Percentiles rank a stretch among this genome's conserved stretches.
These are phyloP conservation scores for Eucalyptus rudis DNA, from an alignment of 345 rosid genomes.

Conservation along the genomic window DNA sequence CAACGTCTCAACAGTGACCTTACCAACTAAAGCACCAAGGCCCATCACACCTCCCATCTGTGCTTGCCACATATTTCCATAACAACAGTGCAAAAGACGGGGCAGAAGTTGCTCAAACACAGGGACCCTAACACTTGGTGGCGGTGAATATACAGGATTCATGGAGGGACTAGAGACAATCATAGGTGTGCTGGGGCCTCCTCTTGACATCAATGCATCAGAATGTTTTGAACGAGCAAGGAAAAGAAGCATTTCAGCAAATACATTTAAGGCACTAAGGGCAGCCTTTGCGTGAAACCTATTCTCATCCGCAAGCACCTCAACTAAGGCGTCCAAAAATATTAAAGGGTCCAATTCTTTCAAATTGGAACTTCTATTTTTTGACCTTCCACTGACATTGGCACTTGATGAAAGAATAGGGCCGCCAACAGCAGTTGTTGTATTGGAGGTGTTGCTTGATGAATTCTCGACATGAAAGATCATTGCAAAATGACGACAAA, in stretches of 20 bases:
- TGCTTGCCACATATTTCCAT: conserved; percentile 97
- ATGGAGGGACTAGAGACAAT: conserved; percentile 97
- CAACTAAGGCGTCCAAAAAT: conserved; percentile 90
- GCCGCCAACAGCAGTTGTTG: conserved; percentile 34
- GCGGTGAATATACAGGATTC: conserved; percentile 96
- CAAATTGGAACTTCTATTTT: conserved; percentile 45
- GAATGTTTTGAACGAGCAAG: conserved; percentile 93
- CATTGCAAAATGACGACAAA: conserved; percentile 94
- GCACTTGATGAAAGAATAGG: conserved; percentile 38
- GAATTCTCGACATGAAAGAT: conserved; percentile 59
- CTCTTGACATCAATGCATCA: conserved; percentile 72
- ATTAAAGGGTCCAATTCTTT: conserved; percentile 90
- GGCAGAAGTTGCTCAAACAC: conserved; percentile 97
- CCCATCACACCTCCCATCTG: conserved; percentile 99
- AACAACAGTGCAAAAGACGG: conserved; percentile 94
- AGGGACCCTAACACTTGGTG: conserved; percentile 84
- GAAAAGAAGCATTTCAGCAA: conserved; percentile 81
- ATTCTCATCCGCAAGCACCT: conserved; percentile 87
- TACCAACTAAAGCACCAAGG: conserved; percentile 90
- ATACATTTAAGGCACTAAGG: conserved; percentile 62
- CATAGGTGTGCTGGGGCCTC: conserved; percentile 93
- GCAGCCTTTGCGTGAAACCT: conserved; percentile 92
- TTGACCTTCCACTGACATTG: conserved; percentile 45
- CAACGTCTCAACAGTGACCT: conserved; percentile 90
- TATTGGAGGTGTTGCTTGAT: conserved; percentile 39